phyloP scores from a whole-genome alignment of 768 basidiomycete species.

The Lactarius hengduanensis region DNA sequence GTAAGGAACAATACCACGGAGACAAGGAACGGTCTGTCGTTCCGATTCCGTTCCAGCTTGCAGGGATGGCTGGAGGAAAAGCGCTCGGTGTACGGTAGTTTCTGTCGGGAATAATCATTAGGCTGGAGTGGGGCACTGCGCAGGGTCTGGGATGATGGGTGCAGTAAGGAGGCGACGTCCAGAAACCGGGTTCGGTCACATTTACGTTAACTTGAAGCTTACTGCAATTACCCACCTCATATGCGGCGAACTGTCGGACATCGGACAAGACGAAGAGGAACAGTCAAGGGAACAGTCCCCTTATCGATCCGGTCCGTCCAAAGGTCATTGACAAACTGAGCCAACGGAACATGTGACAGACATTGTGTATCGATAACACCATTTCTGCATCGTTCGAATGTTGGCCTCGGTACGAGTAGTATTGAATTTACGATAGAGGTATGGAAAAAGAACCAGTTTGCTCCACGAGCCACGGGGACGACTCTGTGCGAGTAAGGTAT shows the following conservation, averaged over 20 bases:
- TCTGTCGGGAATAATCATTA: not conserved
- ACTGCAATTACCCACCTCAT: not conserved
- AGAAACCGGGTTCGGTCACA: no score
- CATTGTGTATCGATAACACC: not conserved
- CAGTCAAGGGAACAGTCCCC: no score
- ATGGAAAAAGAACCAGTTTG: not conserved
- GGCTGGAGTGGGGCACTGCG: not conserved
- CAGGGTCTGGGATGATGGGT: no score
- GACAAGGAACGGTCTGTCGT: not conserved
- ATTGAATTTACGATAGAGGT: not conserved
- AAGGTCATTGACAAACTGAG: not conserved
- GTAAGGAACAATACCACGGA: not conserved
- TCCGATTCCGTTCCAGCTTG: not conserved
- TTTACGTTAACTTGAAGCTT: no score
- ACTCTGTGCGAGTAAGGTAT: conserved; percentile 6
- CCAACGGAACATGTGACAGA: not conserved
- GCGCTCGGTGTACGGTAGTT: not conserved
- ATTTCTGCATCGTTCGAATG: not conserved
- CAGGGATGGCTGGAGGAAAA: not conserved
- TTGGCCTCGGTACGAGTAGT: not conserved
- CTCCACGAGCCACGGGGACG: not conserved
- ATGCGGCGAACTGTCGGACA: not conserved
- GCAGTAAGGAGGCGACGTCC: not conserved
- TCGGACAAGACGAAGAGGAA: conserved; percentile 4
- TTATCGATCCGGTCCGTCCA: not conserved